Conservation (phyloP, 1,284 basidiomycete species). For the Cryptococcus sp. region DNA sequence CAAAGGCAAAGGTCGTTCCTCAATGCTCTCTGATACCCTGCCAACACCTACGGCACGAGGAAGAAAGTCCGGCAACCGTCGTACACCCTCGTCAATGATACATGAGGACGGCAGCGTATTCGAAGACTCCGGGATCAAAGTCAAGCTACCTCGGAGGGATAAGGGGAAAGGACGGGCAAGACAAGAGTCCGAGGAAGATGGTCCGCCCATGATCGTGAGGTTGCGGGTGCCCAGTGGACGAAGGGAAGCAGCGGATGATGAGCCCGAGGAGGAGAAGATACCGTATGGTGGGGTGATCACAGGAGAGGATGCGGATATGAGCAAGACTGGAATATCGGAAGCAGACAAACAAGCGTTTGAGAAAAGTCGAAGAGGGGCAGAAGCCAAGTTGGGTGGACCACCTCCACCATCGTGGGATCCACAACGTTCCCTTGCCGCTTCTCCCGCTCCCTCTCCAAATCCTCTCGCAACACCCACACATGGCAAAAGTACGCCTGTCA, state of each 20-base stretch:
- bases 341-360: slow-evolving; percentile 78
- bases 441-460: slow-evolving; percentile 22
- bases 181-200: slow-evolving; percentile 18
- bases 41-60: slow-evolving; percentile 11
- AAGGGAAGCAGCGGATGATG: slow-evolving; percentile 40
- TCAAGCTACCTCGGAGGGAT: slow-evolving; percentile 20
- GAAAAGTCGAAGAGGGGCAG: slow-evolving; percentile 67
- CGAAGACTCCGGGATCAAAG: slow-evolving; percentile 23
- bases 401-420: slow-evolving; percentile 34
- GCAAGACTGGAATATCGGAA: slow-evolving; percentile 67
- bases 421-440: slow-evolving; percentile 14
- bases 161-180: slow-evolving; percentile 11
- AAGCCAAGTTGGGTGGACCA: slow-evolving; percentile 57
- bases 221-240: slow-evolving; percentile 37
- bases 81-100: neutral
- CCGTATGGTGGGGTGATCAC: slow-evolving; percentile 80
- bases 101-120: slow-evolving; percentile 13
- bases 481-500: slow-evolving; percentile 12
- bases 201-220: slow-evolving; percentile 31
- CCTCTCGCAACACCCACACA: slow-evolving; percentile 12
- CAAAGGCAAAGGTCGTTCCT: slow-evolving; percentile 25
- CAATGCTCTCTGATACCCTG: neutral
- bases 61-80: slow-evolving; percentile 1
- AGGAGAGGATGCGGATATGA: slow-evolving; percentile 71
- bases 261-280: slow-evolving; percentile 48